These are phyloP conservation scores for Botrytis medusae DNA, from an alignment of 2,329 filamentous ascomycete species.

Conservation along the genomic window DNA sequence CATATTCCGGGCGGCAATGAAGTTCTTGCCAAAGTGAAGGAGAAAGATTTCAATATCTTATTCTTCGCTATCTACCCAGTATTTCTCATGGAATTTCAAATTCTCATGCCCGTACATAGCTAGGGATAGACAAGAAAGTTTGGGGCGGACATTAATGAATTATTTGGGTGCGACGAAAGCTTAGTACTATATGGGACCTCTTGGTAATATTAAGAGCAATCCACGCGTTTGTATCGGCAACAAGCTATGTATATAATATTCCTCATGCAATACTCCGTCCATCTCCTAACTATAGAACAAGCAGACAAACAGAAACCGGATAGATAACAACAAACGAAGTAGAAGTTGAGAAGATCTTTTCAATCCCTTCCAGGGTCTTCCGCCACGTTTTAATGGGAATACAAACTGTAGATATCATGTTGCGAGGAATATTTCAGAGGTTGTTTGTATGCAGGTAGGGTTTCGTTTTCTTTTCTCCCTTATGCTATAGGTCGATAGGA, in stretches of 20 bases:
- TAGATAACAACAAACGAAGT: background rate
- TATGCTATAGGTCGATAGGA: too few relatives aligned
- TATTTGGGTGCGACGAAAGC: background rate
- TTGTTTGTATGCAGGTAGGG: background rate
- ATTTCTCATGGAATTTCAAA: background rate
- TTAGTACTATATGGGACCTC: background rate
- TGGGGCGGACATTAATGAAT: background rate
- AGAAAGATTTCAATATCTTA: background rate
- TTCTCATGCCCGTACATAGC: too few relatives aligned
- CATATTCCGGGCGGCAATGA: background rate
- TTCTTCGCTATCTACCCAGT: background rate
- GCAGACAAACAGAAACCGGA: background rate
- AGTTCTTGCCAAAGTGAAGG: background rate
- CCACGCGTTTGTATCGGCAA: background rate
- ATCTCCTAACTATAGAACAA: background rate
- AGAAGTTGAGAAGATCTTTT: background rate
- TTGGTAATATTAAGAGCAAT: background rate
- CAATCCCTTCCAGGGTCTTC: too few relatives aligned
- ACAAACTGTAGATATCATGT: background rate
- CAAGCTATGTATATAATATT: background rate
- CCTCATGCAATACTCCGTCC: background rate
- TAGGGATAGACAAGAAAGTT: background rate
- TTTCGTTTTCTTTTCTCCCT: background rate
- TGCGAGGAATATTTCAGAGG: background rate
- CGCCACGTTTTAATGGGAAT: background rate